These are phyloP conservation scores for Populus tomentosa DNA, from an alignment of 441 rosid genomes.

Conservation along the genomic window DNA sequence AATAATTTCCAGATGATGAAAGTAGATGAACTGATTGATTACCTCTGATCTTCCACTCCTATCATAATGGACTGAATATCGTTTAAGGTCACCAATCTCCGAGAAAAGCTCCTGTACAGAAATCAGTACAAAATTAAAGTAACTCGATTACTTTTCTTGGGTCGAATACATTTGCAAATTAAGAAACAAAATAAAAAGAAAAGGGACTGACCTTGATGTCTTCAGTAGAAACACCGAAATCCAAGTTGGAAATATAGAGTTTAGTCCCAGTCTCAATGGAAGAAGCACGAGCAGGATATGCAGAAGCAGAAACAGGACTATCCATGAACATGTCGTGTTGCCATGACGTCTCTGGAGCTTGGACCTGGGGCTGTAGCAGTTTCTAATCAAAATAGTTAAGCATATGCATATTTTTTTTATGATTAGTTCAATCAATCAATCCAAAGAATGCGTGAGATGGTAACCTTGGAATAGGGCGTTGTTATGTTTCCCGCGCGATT, in stretches of 20 bases:
- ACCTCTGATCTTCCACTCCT: constrained; percentile 92
- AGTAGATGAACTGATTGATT: constrained; percentile 18
- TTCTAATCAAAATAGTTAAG: not conserved
- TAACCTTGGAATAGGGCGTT: constrained; percentile 51
- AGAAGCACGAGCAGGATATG: constrained; percentile 34
- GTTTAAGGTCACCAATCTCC: constrained; percentile 78
- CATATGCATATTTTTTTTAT: not conserved
- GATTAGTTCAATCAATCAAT: not conserved
- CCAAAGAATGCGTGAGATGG: not conserved
- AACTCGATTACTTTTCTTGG: not conserved
- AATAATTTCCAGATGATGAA: constrained; percentile 23
- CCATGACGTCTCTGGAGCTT: constrained; percentile 76
- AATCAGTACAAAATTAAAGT: not conserved
- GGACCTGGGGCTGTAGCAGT: constrained; percentile 26
- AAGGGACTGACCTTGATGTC: constrained; percentile 53
- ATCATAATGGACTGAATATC: constrained; percentile 63
- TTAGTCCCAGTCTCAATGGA: constrained; percentile 75
- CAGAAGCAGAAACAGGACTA: constrained; percentile 31
- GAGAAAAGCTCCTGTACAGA: constrained; percentile 62
- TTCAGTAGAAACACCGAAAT: constrained; percentile 76
- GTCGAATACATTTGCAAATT: not conserved
- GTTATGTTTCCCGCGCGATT: constrained; percentile 46
- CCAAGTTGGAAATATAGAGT: constrained; percentile 75
- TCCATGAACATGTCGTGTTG: constrained; percentile 61
- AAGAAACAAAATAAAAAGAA: not conserved